Base-by-base conservation (phyloP, 2,329 filamentous ascomycete genomes). In the Colletotrichum spinosum region DNA sequence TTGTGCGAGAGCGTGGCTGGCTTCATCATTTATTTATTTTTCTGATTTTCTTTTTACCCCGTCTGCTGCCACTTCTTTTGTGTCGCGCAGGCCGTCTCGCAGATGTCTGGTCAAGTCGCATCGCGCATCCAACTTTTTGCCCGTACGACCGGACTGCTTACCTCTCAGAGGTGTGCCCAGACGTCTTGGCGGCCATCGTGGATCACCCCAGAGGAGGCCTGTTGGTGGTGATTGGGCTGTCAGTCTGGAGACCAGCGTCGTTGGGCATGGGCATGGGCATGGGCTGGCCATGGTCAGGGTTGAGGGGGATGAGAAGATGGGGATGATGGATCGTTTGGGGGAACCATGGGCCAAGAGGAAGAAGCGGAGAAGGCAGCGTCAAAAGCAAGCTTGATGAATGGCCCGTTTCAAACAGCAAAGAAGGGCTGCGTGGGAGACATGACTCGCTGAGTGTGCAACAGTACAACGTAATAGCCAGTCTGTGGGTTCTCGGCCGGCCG, bases 101-200 rank as follows among this genome's bases (percentile, higher is more conserved):
- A 25, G 25, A 25, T 25, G 25, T 25, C 25, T 25, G 25, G 55
- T 56, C 54, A 15, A 48, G 54, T 65, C 34, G 50, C 61, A 46
- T 39, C 38, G 46, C 13, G n/a, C 39, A 37, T 17, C 33, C 33
- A 51, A 55, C 25, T 45, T 51, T 44, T 44, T 49, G 52, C 42
- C 57, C 46, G 41, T 62, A 44, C 58, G 58, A 53, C 58, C 58
- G 46, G 49, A 55, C 35, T 55, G 34, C 56, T 51, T 55, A 55
- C 50, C 45, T 51, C 35, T 25, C 56, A n/a, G 45, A 61, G 33
- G 61, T 39, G 58, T 42, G 57, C 57, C 62, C 38, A 65, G 55
- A 64, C 45, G 15, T 45, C 62, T 65, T 65, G 62, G 62, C 62
- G 55, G 38, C 33, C 41, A n/a, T 37, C 34, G 25, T 37, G 45